A percentile compares a stretch with the other conserved stretches of the same genome.
Conservation (phyloP, 106 monocot genomes). For the Hemerocallis citrina region DNA sequence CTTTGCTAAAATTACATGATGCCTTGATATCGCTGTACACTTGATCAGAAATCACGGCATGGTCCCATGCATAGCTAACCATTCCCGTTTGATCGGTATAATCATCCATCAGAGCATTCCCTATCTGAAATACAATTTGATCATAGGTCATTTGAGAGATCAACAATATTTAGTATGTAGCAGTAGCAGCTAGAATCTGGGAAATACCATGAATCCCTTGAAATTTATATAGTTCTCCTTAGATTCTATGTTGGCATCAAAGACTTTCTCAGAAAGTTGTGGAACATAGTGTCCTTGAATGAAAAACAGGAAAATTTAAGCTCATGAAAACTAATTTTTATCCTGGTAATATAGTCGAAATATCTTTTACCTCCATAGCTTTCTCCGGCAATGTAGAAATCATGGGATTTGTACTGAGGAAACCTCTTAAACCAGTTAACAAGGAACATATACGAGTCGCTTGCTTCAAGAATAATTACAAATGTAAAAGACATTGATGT, state of each 20-base stretch:
- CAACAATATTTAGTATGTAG: background rate
- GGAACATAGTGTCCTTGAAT: conserved; percentile 60
- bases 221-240: conserved; percentile 39
- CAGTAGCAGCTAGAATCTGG: background rate
- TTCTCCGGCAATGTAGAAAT: conserved; percentile 68
- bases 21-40: conserved; percentile 57
- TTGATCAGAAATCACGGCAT: conserved; percentile 86
- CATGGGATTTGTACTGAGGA: conserved; percentile 54
- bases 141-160: background rate
- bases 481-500: background rate
- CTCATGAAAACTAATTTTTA: no score
- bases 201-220: conserved; percentile 44
- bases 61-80: conserved; percentile 92
- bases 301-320: background rate
- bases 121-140: conserved; percentile 38
- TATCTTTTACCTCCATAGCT: conserved; percentile 56
- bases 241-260: conserved; percentile 23
- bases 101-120: conserved; percentile 82
- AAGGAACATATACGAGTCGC: conserved; percentile 53
- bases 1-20: conserved; percentile 64
- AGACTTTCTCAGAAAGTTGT: conserved; percentile 37
- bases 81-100: conserved; percentile 81
- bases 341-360: background rate
- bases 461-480: conserved; percentile 16
- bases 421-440: conserved; percentile 74